phyloP scores from a whole-genome alignment of 2,329 filamentous ascomycete genomes.

The Davidsoniella neocaledoniae region DNA sequence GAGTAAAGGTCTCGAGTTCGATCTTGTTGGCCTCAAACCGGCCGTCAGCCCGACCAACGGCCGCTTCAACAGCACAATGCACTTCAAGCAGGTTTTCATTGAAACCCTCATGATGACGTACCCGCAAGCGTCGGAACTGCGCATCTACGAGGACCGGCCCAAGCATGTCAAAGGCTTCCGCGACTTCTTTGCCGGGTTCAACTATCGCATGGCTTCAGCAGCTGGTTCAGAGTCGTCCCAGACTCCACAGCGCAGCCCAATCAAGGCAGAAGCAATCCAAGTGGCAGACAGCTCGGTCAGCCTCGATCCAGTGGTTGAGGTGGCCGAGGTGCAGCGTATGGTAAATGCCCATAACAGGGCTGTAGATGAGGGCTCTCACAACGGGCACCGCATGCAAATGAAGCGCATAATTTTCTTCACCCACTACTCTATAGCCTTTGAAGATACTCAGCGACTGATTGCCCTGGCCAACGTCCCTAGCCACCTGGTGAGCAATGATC shows the following conservation, averaged over 20 bases:
- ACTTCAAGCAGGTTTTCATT: constrained; percentile 81
- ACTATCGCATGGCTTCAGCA: constrained; percentile 26
- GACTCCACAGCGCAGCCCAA: constrained; percentile 27
- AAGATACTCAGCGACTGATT: constrained; percentile 56
- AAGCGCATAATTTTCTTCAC: constrained; percentile 85
- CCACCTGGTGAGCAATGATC: constrained; percentile 47
- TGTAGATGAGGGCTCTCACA: constrained; percentile 21
- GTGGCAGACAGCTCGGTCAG: constrained; percentile 60
- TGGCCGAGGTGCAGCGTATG: constrained; percentile 73
- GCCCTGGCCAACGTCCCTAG: constrained; percentile 49
- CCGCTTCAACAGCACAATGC: constrained; percentile 66
- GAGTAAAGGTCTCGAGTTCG: constrained; percentile 68
- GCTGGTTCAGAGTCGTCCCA: constrained; percentile 35
- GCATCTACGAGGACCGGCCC: constrained; percentile 51
- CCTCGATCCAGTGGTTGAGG: constrained; percentile 63
- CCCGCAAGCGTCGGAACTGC: constrained; percentile 62
- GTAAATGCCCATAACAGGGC: constrained; percentile 71
- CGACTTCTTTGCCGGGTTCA: constrained; percentile 67
- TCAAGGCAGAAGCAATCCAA: constrained; percentile 68
- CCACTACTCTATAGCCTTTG: constrained; percentile 63
- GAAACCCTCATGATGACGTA: constrained; percentile 75
- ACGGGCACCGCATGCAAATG: constrained; percentile 41
- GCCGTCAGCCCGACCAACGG: constrained; percentile 64
- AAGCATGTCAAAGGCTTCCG: constrained; percentile 66
- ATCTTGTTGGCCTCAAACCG: constrained; percentile 79